These are phyloP conservation scores for Pseudevernia furfuracea DNA, from an alignment of 495 filamentous ascomycete species.

Conservation along the genomic window DNA sequence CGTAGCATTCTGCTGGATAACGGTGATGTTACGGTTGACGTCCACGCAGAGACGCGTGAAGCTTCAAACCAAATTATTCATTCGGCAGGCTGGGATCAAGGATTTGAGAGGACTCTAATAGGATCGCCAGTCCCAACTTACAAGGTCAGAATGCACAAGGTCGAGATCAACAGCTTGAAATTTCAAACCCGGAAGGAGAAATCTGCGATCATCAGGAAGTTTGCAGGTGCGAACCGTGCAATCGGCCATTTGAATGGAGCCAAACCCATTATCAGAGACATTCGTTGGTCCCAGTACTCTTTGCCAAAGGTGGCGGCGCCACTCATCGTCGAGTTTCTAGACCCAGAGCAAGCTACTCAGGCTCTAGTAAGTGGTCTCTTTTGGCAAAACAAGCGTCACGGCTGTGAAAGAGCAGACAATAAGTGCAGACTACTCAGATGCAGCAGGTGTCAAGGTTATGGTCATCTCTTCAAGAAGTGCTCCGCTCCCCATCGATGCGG, in stretches of 20 bases:
- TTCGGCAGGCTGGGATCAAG: neutral
- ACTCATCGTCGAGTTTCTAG: neutral
- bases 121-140: neutral
- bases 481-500: neutral
- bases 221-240: neutral
- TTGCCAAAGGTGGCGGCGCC: neutral
- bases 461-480: neutral
- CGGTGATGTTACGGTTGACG: neutral
- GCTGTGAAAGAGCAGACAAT: neutral
- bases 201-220: neutral
- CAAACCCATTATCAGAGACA: neutral
- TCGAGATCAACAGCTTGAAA: neutral
- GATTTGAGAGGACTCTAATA: neutral
- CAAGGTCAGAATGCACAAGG: neutral
- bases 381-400: neutral
- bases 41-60: neutral
- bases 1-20: neutral
- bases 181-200: neutral
- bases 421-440: neutral
- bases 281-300: neutral
- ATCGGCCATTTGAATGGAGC: neutral
- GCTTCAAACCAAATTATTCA: neutral
- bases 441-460: neutral
- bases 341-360: neutral
- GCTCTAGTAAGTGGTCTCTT: neutral